A percentile compares a stretch with the other conserved stretches of the same genome.
phyloP scores from a whole-genome alignment of 1,284 basidiomycete species.

The Sanghuangporus baumii region DNA sequence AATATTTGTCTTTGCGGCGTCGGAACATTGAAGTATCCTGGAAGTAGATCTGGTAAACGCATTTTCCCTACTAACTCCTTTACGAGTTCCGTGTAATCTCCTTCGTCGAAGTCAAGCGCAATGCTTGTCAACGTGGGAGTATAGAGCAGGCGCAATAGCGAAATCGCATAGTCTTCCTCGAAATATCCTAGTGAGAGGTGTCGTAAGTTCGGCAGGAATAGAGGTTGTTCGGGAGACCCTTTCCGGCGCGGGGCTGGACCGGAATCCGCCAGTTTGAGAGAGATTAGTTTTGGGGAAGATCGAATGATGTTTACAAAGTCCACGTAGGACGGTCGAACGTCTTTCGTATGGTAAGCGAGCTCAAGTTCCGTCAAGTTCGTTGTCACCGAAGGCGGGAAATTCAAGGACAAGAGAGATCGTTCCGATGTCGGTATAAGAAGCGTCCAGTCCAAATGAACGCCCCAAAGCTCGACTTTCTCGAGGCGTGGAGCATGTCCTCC shows the following conservation, averaged over 20 bases:
- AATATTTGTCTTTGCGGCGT: conserved; percentile 22
- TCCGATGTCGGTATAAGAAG: conserved; percentile 21
- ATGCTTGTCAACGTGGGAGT: conserved; percentile 34
- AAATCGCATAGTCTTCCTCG: conserved; percentile 35
- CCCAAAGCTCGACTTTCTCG: conserved; percentile 45
- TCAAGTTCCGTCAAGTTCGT: conserved; percentile 42
- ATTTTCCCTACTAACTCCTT: conserved; percentile 28
- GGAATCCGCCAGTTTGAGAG: conserved; percentile 43
- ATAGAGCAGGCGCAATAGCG: conserved; percentile 40
- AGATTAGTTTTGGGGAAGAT: conserved; percentile 42
- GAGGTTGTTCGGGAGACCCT: conserved; percentile 27
- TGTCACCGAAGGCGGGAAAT: conserved; percentile 29
- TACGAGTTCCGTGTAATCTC: conserved; percentile 44
- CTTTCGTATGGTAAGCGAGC: conserved; percentile 49
- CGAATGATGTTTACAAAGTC: conserved; percentile 43
- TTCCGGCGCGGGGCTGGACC: conserved; percentile 34
- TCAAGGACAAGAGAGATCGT: not conserved
- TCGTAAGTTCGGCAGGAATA: conserved; percentile 43
- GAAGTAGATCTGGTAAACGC: conserved; percentile 17
- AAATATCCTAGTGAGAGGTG: conserved; percentile 45
- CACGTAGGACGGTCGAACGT: conserved; percentile 50
- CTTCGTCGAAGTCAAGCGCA: conserved; percentile 44
- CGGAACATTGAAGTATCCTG: conserved; percentile 31
- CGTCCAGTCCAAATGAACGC: conserved; percentile 60
- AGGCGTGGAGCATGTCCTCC: conserved; percentile 49